Conservation (phyloP, 805 yeast species). For the Wickerhamiella kazuoi region DNA sequence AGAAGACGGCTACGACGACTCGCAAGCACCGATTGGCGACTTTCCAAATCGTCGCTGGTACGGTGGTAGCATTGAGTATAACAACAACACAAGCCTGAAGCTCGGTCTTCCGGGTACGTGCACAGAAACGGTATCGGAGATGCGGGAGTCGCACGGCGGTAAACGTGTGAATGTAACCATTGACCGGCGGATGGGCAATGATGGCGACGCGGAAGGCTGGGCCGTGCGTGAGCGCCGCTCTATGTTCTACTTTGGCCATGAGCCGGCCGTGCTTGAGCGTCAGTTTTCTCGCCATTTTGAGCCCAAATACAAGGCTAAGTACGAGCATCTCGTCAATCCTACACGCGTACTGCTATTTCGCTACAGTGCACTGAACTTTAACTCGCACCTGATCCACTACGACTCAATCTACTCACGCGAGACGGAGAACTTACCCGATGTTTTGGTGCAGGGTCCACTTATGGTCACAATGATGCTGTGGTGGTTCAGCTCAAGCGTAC, state of each 20-base stretch:
- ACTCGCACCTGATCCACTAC: slow-evolving; percentile 72
- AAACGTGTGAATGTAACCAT: slow-evolving; percentile 35
- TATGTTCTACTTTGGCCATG: slow-evolving; percentile 38
- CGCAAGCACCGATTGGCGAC: slow-evolving; percentile 42
- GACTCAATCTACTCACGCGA: slow-evolving; percentile 35
- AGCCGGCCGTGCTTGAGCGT: slow-evolving; percentile 12
- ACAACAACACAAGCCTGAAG: slow-evolving; percentile 18
- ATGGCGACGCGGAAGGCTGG: slow-evolving; percentile 12
- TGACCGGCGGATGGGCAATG: slow-evolving; percentile 28
- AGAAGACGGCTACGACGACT: slow-evolving; percentile 63
- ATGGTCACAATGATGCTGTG: slow-evolving; percentile 41
- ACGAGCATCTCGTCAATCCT: slow-evolving; percentile 21
- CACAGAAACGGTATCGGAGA: slow-evolving; percentile 30
- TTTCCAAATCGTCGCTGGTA: slow-evolving; percentile 59
- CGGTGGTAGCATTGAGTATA: slow-evolving; percentile 40
- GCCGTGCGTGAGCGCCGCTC: slow-evolving; percentile 36
- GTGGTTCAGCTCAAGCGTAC: slow-evolving; percentile 25
- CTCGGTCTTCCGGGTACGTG: slow-evolving; percentile 30
- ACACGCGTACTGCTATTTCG: slow-evolving; percentile 33
- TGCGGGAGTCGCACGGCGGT: slow-evolving; percentile 7
- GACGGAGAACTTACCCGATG: slow-evolving; percentile 41
- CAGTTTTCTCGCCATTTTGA: slow-evolving; percentile 10
- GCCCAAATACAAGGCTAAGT: slow-evolving; percentile 10
- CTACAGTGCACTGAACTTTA: slow-evolving; percentile 61
- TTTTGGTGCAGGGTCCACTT: slow-evolving; percentile 71